Percentiles rank a stretch among this genome's conserved stretches.
These are phyloP conservation scores for Casuarina cunninghamiana DNA, from an alignment of 306 rosid species.

Conservation along the genomic window DNA sequence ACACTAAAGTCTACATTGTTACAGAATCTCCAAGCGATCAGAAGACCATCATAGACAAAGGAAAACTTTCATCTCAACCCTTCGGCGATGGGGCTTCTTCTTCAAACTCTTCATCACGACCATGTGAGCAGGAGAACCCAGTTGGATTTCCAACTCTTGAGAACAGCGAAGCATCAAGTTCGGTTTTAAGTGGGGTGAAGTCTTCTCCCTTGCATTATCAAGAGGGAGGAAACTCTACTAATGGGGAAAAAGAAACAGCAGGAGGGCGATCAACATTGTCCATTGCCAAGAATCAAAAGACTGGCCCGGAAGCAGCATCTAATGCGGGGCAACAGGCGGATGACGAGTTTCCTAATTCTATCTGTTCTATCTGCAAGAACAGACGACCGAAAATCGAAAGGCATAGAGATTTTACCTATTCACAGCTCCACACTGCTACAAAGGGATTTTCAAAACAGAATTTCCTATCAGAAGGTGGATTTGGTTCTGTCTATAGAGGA, in stretches of 20 bases:
- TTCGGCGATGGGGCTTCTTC: not conserved
- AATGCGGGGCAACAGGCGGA: conserved; percentile 22
- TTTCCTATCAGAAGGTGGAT: conserved; percentile 86
- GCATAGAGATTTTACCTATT: conserved; percentile 60
- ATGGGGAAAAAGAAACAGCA: conserved; percentile 32
- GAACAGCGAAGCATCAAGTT: not conserved
- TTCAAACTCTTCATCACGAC: conserved; percentile 24
- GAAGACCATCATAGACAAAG: not conserved
- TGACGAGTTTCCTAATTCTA: conserved; percentile 38
- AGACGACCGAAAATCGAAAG: conserved; percentile 52
- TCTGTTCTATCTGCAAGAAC: conserved; percentile 60
- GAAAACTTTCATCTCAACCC: not conserved
- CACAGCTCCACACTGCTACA: conserved; percentile 60
- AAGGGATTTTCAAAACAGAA: conserved; percentile 51
- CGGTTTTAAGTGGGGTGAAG: not conserved
- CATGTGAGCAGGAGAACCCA: conserved; percentile 11
- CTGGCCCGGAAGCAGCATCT: conserved; percentile 17
- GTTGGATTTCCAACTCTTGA: conserved; percentile 19
- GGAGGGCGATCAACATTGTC: conserved; percentile 26
- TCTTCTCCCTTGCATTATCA: not conserved
- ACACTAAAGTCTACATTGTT: not conserved
- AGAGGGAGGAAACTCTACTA: conserved; percentile 20
- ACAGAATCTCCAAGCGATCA: conserved; percentile 20
- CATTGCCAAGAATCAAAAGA: conserved; percentile 27
- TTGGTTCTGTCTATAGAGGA: conserved; percentile 73